phyloP scores from a whole-genome alignment of 371 early-diverging fungal genomes.

The Basidiobolus heterosporus region DNA sequence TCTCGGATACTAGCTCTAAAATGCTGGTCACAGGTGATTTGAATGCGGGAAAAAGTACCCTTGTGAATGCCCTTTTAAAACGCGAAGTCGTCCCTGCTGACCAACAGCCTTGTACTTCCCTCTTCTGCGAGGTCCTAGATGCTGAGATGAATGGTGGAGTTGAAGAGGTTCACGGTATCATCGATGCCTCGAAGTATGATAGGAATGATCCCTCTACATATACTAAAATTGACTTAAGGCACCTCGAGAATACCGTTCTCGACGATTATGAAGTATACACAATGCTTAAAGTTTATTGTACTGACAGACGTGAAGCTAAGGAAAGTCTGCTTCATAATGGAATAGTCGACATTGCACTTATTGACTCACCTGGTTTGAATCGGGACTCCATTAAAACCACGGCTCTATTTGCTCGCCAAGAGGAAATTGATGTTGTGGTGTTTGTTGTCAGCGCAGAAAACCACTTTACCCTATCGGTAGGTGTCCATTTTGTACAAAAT shows the following conservation, averaged over 20 bases:
- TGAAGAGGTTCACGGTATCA: slow-evolving; percentile 83
- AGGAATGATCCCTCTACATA: slow-evolving; percentile 53
- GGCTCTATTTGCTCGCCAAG: slow-evolving; percentile 86
- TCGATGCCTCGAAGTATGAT: slow-evolving; percentile 42
- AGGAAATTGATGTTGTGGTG: slow-evolving; percentile 95
- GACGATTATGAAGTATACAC: slow-evolving; percentile 47
- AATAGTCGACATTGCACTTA: slow-evolving; percentile 81
- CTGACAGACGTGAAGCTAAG: slow-evolving; percentile 34
- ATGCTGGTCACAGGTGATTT: slow-evolving; percentile 94
- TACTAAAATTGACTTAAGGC: slow-evolving; percentile 39
- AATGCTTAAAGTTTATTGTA: slow-evolving; percentile 78
- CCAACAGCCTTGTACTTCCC: slow-evolving; percentile 91
- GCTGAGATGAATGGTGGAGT: slow-evolving; percentile 60
- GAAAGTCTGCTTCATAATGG: slow-evolving; percentile 79
- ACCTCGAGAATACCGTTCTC: slow-evolving; percentile 37
- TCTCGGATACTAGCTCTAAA: slow-evolving; percentile 77
- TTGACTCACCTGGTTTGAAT: slow-evolving; percentile 96
- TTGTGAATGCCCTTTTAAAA: slow-evolving; percentile 87
- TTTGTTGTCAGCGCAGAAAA: slow-evolving; percentile 97
- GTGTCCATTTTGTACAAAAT: slow-evolving; percentile 10
- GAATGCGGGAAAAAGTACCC: slow-evolving; percentile 91
- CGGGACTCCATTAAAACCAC: slow-evolving; percentile 92
- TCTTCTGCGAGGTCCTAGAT: slow-evolving; percentile 86
- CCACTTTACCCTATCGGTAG: slow-evolving; percentile 88
- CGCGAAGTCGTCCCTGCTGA: slow-evolving; percentile 78